Percentiles rank a stretch among this genome's conserved stretches.
Conservation (phyloP, 1,284 basidiomycete species). For the Dichomitus squalens region DNA sequence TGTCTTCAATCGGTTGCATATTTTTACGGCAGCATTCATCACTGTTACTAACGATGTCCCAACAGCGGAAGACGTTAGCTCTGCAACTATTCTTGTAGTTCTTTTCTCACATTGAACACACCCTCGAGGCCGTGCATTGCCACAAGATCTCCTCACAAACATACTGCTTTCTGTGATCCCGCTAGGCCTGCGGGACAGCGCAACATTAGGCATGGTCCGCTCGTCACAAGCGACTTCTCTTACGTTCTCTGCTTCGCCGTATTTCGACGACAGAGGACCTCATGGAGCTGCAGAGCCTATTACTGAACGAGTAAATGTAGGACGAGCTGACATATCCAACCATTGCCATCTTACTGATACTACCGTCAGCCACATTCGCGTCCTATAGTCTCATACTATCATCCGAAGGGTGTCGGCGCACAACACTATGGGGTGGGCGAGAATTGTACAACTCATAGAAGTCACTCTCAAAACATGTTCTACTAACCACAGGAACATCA, state of each 20-base stretch:
- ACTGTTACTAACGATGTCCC: background rate
- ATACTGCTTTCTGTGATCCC: background rate
- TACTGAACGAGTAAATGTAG: constrained; percentile 71
- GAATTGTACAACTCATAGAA: background rate
- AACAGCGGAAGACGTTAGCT: background rate
- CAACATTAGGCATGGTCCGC: constrained; percentile 39
- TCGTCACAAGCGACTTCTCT: constrained; percentile 60
- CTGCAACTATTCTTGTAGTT: background rate
- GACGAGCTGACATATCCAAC: constrained; percentile 20
- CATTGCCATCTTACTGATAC: constrained; percentile 1
- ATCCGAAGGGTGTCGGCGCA: constrained; percentile 91
- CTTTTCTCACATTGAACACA: background rate
- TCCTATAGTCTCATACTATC: constrained; percentile 94
- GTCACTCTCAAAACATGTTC: background rate
- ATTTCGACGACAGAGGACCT: constrained; percentile 71
- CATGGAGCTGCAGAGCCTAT: constrained; percentile 73
- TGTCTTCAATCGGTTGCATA: background rate
- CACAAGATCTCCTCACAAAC: background rate
- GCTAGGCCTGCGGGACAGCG: background rate
- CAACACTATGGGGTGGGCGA: constrained; percentile 90
- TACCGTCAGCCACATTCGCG: constrained; percentile 74
- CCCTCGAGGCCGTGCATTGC: background rate
- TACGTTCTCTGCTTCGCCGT: constrained; percentile 68
- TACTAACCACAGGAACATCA: constrained; percentile 75
- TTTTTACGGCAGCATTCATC: constrained; percentile 1